phyloP scores from a whole-genome alignment of 306 rosid genomes.

The Cucumis sativus region Cucumber_9930_V3 NC_026657.2:39243001-39243500 shows the following conservation, averaged over 20 bases:
- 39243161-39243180: constrained; percentile 53
- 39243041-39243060: constrained; percentile 99
- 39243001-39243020: constrained; percentile 76
- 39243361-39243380: constrained; percentile 8
- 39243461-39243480: constrained; percentile 45
- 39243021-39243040: constrained; percentile 92
- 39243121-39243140: not conserved
- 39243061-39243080: constrained; percentile 64
- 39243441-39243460: constrained; percentile 59
- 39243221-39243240: constrained; percentile 71
- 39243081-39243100: not conserved
- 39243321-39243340: constrained; percentile 97
- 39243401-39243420: constrained; percentile 42
- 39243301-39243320: constrained; percentile 93
- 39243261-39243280: constrained; percentile 46
- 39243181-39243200: constrained; percentile 56
- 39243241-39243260: constrained; percentile 72
- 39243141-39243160: constrained; percentile 80
- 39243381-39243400: constrained; percentile 10
- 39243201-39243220: constrained; percentile 86
- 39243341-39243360: constrained; percentile 17
- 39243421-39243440: constrained; percentile 95
- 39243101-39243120: not conserved
- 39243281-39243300: constrained; percentile 71
- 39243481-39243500: constrained; percentile 27